These are phyloP conservation scores for Gossypium turneri DNA, from an alignment of 345 rosid species.

Conservation along the genomic window DNA sequence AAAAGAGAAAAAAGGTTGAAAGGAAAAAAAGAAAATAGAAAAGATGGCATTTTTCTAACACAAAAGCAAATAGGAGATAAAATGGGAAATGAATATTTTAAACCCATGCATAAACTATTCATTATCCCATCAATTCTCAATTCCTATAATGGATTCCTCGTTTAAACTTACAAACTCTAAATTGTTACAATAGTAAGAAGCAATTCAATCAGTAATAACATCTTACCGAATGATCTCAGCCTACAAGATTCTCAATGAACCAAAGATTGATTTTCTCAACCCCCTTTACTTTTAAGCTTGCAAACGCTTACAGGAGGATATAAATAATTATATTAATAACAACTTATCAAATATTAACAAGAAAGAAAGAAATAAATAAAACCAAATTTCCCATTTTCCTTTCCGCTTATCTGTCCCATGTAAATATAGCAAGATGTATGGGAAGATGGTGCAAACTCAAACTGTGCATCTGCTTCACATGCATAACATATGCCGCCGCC, in stretches of 20 bases:
- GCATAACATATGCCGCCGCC: constrained; percentile 78
- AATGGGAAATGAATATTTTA: too few species aligned
- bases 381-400: background rate
- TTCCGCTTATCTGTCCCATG: constrained; percentile 27
- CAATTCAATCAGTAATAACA: too few species aligned
- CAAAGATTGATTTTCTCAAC: constrained; percentile 1
- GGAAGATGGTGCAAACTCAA: constrained; percentile 62
- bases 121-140: too few species aligned
- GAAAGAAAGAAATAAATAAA: background rate
- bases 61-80: too few species aligned
- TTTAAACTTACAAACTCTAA: too few species aligned
- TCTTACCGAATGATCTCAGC: constrained; percentile 17
- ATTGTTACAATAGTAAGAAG: too few species aligned
- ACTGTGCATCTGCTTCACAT: constrained; percentile 48
- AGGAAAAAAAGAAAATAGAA: too few species aligned
- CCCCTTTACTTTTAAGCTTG: constrained; percentile 7
- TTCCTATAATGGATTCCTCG: too few species aligned
- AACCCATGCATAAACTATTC: too few species aligned
- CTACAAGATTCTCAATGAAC: constrained; percentile 44
- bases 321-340: constrained; percentile 8
- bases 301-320: constrained; percentile 12
- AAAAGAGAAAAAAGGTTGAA: too few species aligned
- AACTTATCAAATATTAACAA: background rate
- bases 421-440: constrained; percentile 85
- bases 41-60: too few species aligned